These are phyloP conservation scores for Sporisorium scitamineum DNA, from an alignment of 1,284 basidiomycete genomes.

Conservation along the genomic window DNA sequence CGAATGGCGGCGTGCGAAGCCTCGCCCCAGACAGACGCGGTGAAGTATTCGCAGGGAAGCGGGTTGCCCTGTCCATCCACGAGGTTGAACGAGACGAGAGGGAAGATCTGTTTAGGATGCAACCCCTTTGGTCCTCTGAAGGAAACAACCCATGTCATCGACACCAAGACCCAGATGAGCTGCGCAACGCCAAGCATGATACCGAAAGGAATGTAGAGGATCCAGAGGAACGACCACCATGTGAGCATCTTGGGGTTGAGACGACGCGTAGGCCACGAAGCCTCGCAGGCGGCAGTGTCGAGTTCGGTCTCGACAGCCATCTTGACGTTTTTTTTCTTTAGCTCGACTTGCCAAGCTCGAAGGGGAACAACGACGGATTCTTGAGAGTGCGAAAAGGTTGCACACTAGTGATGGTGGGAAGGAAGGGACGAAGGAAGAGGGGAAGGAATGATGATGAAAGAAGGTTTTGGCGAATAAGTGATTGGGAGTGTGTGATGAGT, in stretches of 20 bases:
- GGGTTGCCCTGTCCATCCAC: constrained; percentile 20
- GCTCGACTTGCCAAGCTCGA: neutral
- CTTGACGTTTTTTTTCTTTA: constrained; percentile 2
- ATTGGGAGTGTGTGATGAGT: neutral
- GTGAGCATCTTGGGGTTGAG: constrained; percentile 30
- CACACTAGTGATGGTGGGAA: neutral
- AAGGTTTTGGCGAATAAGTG: neutral
- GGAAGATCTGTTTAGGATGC: constrained; percentile 19
- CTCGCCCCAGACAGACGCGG: constrained; percentile 8
- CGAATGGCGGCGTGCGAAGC: constrained; percentile 9
- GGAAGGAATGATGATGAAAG: neutral
- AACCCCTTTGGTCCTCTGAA: constrained; percentile 22
- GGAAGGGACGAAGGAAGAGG: neutral
- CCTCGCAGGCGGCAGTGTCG: constrained; percentile 35
- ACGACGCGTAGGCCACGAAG: constrained; percentile 33
- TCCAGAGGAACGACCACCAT: constrained; percentile 33
- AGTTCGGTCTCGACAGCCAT: constrained; percentile 37
- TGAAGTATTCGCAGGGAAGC: constrained; percentile 18
- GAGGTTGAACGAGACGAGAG: constrained; percentile 25
- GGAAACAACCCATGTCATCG: constrained; percentile 3
- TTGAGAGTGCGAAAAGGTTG: neutral
- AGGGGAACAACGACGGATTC: neutral
- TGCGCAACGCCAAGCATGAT: constrained; percentile 18
- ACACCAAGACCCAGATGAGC: constrained; percentile 17
- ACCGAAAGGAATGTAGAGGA: constrained; percentile 24